Evolutionary conservation across 1,284 basidiomycete genomes (phyloP), one percentile per base, ranked within the genome.

Genomic region (Puccinia polysora): DNA sequence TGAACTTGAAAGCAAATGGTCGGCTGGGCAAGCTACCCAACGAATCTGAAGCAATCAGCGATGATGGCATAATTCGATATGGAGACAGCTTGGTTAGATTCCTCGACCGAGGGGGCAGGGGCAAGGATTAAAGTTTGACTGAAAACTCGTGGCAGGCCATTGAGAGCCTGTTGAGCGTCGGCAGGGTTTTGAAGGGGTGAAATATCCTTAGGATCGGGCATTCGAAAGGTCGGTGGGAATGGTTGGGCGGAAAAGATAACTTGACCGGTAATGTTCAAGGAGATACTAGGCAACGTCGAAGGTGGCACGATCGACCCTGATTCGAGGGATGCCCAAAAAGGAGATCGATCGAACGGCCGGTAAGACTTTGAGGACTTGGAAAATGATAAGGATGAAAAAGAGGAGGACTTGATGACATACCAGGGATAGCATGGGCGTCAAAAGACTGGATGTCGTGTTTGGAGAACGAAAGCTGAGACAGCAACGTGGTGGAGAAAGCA

Each of bases 391-490:
- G n/a, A n/a, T 25, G 3, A 65, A 18, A 34, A 2, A 30, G 32
- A 20, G n/a, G 12, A 12, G 38, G 14, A 65, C 0, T 50, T 30
- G 1, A 2, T 43, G 18, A 32, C 36, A 3, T 59, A 69, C 65
- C 53, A 20, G 65, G 55, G 49, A 69, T 60, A 8, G 45, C 32
- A 28, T 69, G 65, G 18, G 53, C 53, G 49, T 69, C 65, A 25
- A 58, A 69, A 23, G 65, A 69, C 45, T 69, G 65, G 14, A 69
- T 56, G 58, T 69, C 65, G 49, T 69, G 65, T 47, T 59, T 69
- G 23, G 65, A 59, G 45, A 58, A 69, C 36, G 65, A 55, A 25
- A 69, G 52, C 59, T 69, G 53, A 36, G 50, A 55, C 10, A 69
- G 15, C 20, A 69, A 59, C 7, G 40, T 43, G 8, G 40, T 43